Conservation (phyloP, 148 eudicot genomes). For the Silene uniflora region DNA sequence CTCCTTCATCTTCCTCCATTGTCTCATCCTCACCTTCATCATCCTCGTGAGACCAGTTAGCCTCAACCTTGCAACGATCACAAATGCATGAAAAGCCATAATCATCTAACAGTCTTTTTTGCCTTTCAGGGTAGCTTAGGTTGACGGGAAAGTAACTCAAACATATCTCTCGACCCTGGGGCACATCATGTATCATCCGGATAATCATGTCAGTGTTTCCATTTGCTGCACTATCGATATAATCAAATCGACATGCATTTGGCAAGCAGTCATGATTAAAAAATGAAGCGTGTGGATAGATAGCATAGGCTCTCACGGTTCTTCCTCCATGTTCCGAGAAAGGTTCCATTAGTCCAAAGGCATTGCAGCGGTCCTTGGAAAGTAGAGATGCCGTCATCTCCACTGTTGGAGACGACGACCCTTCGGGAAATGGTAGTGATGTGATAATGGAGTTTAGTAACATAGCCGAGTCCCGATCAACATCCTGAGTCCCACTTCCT, state of each 20-base stretch:
- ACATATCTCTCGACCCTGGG: conserved; percentile 71
- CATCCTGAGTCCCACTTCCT: conserved; percentile 33
- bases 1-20: conserved; percentile 41
- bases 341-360: conserved; percentile 90
- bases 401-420: conserved; percentile 34
- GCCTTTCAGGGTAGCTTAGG: conserved; percentile 56
- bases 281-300: conserved; percentile 73
- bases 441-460: conserved; percentile 60
- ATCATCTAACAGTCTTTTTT: conserved; percentile 65
- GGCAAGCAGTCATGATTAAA: conserved; percentile 96
- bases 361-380: conserved; percentile 75
- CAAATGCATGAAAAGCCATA: conserved; percentile 76
- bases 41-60: conserved; percentile 71
- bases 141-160: conserved; percentile 91
- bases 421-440: conserved; percentile 36
- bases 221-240: conserved; percentile 42
- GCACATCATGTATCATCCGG: conserved; percentile 70
- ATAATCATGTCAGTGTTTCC: conserved; percentile 65
- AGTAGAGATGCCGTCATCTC: conserved; percentile 55
- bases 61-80: conserved; percentile 90
- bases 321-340: conserved; percentile 41
- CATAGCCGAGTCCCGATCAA: conserved; percentile 18
- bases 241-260: conserved; percentile 90
- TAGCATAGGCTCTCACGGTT: conserved; percentile 82
- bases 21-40: conserved; percentile 41